These are phyloP conservation scores for Rhododendron vialii DNA, from an alignment of 148 eudicot species.

Conservation along the genomic window DNA sequence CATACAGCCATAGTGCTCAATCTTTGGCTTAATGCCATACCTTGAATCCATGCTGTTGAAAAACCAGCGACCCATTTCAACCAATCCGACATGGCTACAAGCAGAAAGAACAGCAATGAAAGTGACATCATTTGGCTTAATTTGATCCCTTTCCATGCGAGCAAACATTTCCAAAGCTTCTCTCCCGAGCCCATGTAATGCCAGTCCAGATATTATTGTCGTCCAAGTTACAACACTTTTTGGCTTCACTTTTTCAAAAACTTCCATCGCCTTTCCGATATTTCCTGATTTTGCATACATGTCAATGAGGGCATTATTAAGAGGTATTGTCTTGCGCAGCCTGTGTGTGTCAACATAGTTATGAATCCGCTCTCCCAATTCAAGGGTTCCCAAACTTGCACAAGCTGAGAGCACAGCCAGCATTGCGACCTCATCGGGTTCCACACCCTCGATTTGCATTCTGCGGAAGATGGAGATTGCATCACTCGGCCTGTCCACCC, in stretches of 20 bases:
- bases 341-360: constrained; percentile 16
- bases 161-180: constrained; percentile 55
- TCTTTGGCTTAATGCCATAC: constrained; percentile 40
- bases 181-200: constrained; percentile 47
- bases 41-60: constrained; percentile 34
- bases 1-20: constrained; percentile 66
- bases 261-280: constrained; percentile 32
- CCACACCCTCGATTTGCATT: constrained; percentile 40
- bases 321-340: constrained; percentile 17
- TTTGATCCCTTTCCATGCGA: constrained; percentile 35
- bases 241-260: constrained; percentile 31
- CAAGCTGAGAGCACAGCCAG: constrained; percentile 57
- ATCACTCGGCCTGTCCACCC: constrained; percentile 25
- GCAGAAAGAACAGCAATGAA: constrained; percentile 50
- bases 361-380: constrained; percentile 49
- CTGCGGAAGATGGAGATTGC: constrained; percentile 37
- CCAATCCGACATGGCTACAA: constrained; percentile 55
- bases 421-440: constrained; percentile 46
- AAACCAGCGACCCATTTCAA: constrained; percentile 40
- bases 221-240: constrained; percentile 57
- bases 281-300: constrained; percentile 65
- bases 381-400: constrained; percentile 51
- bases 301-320: constrained; percentile 50
- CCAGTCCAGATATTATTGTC: constrained; percentile 50
- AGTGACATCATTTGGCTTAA: constrained; percentile 44